Percentiles rank a stretch among this genome's conserved stretches.
Conservation (phyloP, 306 rosid species). For the Acacia melanoxylon region DNA sequence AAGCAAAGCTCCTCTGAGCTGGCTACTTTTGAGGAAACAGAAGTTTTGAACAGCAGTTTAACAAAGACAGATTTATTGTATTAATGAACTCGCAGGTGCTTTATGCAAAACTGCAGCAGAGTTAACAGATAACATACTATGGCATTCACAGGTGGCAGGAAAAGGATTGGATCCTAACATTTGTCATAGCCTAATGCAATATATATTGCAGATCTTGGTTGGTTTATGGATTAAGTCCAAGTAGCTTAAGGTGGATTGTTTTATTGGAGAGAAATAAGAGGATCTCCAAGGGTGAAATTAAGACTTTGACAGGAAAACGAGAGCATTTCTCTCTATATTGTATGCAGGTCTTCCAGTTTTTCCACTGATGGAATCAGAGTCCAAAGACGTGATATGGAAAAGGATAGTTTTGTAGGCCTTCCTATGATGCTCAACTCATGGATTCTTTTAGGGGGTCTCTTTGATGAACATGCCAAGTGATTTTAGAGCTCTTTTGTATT, state of each 20-base stretch:
- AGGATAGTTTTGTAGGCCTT: not conserved
- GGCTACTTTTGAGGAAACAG: not conserved
- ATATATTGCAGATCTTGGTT: not conserved
- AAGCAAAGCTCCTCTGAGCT: conserved; percentile 3
- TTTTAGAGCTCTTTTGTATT: not conserved
- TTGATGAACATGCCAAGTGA: not conserved
- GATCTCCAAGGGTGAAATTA: conserved; percentile 1
- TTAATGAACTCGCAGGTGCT: not conserved
- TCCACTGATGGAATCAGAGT: not conserved
- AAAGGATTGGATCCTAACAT: conserved; percentile 9
- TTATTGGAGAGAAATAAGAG: conserved; percentile 7
- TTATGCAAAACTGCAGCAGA: not conserved
- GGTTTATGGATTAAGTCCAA: conserved; percentile 8
- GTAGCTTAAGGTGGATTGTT: conserved; percentile 6
- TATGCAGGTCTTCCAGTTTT: not conserved
- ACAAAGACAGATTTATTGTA: not conserved
- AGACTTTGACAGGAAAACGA: conserved; percentile 2
- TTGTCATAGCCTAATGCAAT: conserved; percentile 9
- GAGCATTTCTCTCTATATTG: not conserved
- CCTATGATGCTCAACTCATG: not conserved
- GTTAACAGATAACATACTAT: conserved; percentile 9
- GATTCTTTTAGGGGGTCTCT: not conserved
- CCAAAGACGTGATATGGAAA: not conserved
- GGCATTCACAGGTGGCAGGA: conserved; percentile 4
- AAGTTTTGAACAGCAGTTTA: not conserved